A percentile compares a stretch with the other conserved stretches of the same genome.
These are phyloP conservation scores for Millerozyma miso DNA, from an alignment of 805 yeast species.

Conservation along the genomic window DNA sequence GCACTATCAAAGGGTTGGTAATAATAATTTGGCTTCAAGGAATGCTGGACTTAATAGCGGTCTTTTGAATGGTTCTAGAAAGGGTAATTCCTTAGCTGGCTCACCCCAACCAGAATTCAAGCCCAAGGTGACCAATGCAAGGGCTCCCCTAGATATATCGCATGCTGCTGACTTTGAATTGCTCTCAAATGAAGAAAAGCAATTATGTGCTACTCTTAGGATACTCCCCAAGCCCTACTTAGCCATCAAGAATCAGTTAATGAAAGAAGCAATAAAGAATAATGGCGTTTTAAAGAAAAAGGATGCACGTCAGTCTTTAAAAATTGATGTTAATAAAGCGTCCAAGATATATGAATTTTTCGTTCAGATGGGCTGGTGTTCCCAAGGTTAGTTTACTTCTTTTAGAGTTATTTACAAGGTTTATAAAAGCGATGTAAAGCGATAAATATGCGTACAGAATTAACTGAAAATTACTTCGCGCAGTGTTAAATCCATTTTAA, in stretches of 20 bases:
- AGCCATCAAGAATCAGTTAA: constrained; percentile 84
- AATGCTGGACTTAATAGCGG: constrained; percentile 17
- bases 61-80: constrained; percentile 15
- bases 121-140: constrained; percentile 41
- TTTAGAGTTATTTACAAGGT: not conserved
- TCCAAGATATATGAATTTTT: constrained; percentile 89
- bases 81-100: constrained; percentile 17
- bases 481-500: not conserved
- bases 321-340: constrained; percentile 83
- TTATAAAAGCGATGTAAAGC: not conserved
- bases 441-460: not conserved
- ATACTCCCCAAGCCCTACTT: constrained; percentile 90
- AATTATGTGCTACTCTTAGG: constrained; percentile 75
- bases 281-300: constrained; percentile 83
- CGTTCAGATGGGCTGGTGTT: constrained; percentile 85
- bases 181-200: constrained; percentile 83
- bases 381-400: constrained; percentile 27
- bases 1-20: constrained; percentile 54
- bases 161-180: constrained; percentile 80
- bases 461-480: not conserved
- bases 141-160: constrained; percentile 61
- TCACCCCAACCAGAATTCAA: constrained; percentile 40
- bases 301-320: constrained; percentile 77
- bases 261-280: constrained; percentile 79
- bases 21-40: constrained; percentile 19